Conservation (phyloP, 177 flowering plant species). For the Vitis hybrid region DNA sequence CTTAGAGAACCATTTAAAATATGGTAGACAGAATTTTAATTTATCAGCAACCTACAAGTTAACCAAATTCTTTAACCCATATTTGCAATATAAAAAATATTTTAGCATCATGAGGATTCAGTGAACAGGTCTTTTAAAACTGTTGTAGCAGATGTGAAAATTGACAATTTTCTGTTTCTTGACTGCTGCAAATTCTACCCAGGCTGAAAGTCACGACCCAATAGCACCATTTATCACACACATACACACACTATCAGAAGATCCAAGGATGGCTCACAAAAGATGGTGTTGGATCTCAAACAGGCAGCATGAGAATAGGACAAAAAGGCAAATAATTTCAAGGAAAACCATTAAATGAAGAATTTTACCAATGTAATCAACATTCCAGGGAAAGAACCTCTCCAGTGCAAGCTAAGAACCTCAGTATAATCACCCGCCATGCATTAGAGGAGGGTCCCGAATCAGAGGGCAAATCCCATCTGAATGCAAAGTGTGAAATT, state of each 20-base stretch:
- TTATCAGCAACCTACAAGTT: too few species aligned
- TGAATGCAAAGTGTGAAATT: too few species aligned
- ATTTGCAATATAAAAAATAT: too few species aligned
- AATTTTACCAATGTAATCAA: background rate
- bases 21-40: too few species aligned
- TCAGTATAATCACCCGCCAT: background rate
- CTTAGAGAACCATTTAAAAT: too few species aligned
- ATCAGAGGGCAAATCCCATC: background rate
- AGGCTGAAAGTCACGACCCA: background rate
- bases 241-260: background rate
- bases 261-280: background rate
- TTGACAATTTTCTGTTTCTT: too few species aligned
- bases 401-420: background rate
- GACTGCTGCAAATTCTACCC: background rate
- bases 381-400: background rate
- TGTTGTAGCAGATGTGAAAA: too few species aligned
- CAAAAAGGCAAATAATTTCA: background rate
- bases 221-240: background rate
- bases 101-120: too few species aligned
- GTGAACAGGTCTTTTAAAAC: too few species aligned
- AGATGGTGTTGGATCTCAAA: background rate
- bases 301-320: background rate
- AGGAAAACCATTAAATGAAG: background rate
- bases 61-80: too few species aligned
- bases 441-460: background rate